Evolutionary conservation across 129 eudicot genomes (phyloP).

Genomic region (Gnaphalium uliginosum): DNA sequence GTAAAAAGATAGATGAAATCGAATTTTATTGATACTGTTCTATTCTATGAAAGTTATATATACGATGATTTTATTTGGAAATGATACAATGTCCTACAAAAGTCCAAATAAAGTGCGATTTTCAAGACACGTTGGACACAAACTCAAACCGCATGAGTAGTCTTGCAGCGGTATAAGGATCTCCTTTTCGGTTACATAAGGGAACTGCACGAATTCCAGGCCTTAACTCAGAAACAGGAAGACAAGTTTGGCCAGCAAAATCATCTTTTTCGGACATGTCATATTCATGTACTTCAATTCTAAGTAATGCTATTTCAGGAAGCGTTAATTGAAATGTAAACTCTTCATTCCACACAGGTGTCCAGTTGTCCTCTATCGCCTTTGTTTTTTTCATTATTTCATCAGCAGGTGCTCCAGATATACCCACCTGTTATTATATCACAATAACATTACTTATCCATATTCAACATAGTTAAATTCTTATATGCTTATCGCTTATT

Average conservation of each 20-base stretch:
- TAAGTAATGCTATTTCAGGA: slow-evolving; percentile 82
- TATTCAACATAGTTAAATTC: too few species aligned
- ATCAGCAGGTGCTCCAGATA: slow-evolving; percentile 82
- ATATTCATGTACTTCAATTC: slow-evolving; percentile 87
- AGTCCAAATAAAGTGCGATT: not conserved
- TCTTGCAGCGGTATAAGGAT: slow-evolving; percentile 50
- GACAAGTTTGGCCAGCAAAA: slow-evolving; percentile 86
- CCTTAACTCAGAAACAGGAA: slow-evolving; percentile 74
- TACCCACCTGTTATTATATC: slow-evolving; percentile 52
- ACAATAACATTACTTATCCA: too few species aligned
- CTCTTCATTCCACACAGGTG: slow-evolving; percentile 86
- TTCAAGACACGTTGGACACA: slow-evolving; percentile 13
- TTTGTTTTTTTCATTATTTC: slow-evolving; percentile 65
- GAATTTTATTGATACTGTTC: too few species aligned
- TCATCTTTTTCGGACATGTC: slow-evolving; percentile 77
- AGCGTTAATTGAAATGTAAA: slow-evolving; percentile 67
- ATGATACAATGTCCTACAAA: not conserved
- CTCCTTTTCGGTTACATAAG: slow-evolving; percentile 64
- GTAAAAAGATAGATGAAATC: too few species aligned
- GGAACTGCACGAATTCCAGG: slow-evolving; percentile 78
- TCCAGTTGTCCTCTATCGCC: slow-evolving; percentile 61
- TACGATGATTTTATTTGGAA: slow-evolving; percentile 21
- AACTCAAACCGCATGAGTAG: slow-evolving; percentile 77
- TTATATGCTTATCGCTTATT: too few species aligned
- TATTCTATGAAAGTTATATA: slow-evolving; percentile 2